Conservation (phyloP, 805 yeast species). For the Ogataea minuta region DNA sequence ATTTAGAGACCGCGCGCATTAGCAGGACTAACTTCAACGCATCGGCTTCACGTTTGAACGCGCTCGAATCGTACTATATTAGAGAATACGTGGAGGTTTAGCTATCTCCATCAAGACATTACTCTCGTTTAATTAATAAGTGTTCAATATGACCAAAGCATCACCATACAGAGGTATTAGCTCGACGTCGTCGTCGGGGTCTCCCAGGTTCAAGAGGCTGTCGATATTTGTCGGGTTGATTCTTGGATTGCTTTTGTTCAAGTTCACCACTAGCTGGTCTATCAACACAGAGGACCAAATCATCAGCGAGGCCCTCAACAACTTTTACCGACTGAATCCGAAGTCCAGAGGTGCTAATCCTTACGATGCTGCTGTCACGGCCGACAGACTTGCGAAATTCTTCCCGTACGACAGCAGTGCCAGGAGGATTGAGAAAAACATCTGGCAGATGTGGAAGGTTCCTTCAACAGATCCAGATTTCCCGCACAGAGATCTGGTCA, state of each 20-base stretch:
- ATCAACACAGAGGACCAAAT: slow-evolving; percentile 27
- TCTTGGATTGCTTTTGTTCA: slow-evolving; percentile 29
- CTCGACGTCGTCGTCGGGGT: slow-evolving; percentile 13
- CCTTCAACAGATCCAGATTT: slow-evolving; percentile 34
- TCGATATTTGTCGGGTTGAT: slow-evolving; percentile 29
- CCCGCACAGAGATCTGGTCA: slow-evolving; percentile 32
- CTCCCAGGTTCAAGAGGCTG: slow-evolving; percentile 24
- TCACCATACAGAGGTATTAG: slow-evolving; percentile 28
- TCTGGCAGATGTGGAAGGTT: slow-evolving; percentile 39
- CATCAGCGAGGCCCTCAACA: slow-evolving; percentile 29
- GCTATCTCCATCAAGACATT: neutral
- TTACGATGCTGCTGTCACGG: slow-evolving; percentile 32
- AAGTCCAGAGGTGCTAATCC: slow-evolving; percentile 36
- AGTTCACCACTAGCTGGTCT: slow-evolving; percentile 26
- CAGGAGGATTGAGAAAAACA: slow-evolving; percentile 32
- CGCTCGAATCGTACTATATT: neutral
- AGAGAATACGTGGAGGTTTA: neutral
- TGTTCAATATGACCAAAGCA: slow-evolving; percentile 18
- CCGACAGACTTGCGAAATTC: slow-evolving; percentile 30
- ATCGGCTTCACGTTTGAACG: neutral
- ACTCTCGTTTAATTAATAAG: neutral
- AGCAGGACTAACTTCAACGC: too few species aligned
- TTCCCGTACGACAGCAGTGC: slow-evolving; percentile 36
- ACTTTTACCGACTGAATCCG: slow-evolving; percentile 32
- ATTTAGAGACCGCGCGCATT: too few species aligned